phyloP scores from a whole-genome alignment of 192 early-diverging fungal species.

The Entophlyctis luteolus region DNA sequence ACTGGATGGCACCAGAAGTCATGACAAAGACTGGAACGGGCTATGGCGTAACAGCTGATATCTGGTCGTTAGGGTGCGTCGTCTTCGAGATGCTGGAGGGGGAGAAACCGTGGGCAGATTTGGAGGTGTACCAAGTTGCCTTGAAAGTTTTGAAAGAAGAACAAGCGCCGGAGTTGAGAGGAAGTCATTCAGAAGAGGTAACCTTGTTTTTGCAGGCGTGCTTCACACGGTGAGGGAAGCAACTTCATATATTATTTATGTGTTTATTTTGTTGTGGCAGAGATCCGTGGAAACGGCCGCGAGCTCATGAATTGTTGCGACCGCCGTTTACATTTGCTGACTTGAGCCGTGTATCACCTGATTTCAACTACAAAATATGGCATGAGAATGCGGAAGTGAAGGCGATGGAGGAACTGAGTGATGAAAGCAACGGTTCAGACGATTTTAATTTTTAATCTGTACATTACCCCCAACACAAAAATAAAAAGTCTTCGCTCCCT shows the following conservation, averaged over 20 bases:
- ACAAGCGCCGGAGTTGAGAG: slow-evolving; percentile 57
- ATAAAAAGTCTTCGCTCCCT: no score
- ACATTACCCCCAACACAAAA: no score
- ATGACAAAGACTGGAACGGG: slow-evolving; percentile 75
- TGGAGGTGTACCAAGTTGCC: slow-evolving; percentile 59
- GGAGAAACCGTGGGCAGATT: slow-evolving; percentile 71
- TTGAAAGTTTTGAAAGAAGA: slow-evolving; percentile 72
- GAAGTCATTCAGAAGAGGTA: not conserved
- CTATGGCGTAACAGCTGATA: slow-evolving; percentile 80
- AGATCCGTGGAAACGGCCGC: not conserved
- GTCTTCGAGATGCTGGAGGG: slow-evolving; percentile 99
- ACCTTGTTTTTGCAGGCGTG: not conserved
- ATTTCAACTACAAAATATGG: not conserved
- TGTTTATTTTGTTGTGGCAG: not conserved
- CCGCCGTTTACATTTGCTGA: not conserved
- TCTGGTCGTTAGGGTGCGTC: slow-evolving; percentile 81
- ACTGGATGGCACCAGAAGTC: slow-evolving; percentile 99
- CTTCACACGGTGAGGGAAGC: not conserved
- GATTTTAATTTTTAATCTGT: not conserved
- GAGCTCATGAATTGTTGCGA: not conserved
- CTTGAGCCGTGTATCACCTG: not conserved
- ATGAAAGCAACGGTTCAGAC: not conserved
- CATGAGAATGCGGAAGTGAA: not conserved
- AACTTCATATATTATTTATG: not conserved
- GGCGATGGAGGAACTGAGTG: no score